phyloP scores from a whole-genome alignment of 208 protist species.

The Kentomonas sorsogonicus region DNA sequence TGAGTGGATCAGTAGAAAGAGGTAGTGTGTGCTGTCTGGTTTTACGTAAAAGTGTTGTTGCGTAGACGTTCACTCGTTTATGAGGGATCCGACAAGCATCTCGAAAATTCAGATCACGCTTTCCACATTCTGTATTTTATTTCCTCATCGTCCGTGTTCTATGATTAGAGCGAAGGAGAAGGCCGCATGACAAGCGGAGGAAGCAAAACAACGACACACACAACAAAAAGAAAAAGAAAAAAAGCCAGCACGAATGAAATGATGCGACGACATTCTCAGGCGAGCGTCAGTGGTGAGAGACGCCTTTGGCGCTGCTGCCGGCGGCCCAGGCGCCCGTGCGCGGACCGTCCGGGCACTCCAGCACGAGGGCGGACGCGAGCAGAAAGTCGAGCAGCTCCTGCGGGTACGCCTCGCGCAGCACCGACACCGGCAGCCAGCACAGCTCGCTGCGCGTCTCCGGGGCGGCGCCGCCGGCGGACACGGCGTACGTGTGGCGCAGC shows the following conservation, averaged over 20 bases:
- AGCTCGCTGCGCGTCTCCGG: slow-evolving; percentile 8
- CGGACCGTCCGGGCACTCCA: too few relatives aligned
- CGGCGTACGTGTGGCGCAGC: slow-evolving; percentile 22
- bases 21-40: too few relatives aligned
- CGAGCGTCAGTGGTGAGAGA: too few relatives aligned
- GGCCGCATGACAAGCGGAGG: background rate
- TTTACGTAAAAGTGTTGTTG: too few relatives aligned
- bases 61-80: too few relatives aligned
- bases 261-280: background rate
- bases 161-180: background rate
- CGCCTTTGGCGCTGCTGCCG: too few relatives aligned
- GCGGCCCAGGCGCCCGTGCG: too few relatives aligned
- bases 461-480: background rate
- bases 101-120: too few relatives aligned
- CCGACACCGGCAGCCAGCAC: slow-evolving; percentile 60
- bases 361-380: slow-evolving; percentile 46
- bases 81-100: too few relatives aligned
- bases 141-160: background rate
- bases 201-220: slow-evolving; percentile 14
- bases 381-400: slow-evolving; percentile 79
- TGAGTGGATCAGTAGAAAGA: too few relatives aligned
- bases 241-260: background rate
- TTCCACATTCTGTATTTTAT: too few relatives aligned
- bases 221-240: slow-evolving; percentile 19
- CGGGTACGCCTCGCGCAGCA: slow-evolving; percentile 67